A percentile compares a stretch with the other conserved stretches of the same genome.
These are phyloP conservation scores for Yarrowia osloensis DNA, from an alignment of 805 yeast genomes.

Conservation along the genomic window DNA sequence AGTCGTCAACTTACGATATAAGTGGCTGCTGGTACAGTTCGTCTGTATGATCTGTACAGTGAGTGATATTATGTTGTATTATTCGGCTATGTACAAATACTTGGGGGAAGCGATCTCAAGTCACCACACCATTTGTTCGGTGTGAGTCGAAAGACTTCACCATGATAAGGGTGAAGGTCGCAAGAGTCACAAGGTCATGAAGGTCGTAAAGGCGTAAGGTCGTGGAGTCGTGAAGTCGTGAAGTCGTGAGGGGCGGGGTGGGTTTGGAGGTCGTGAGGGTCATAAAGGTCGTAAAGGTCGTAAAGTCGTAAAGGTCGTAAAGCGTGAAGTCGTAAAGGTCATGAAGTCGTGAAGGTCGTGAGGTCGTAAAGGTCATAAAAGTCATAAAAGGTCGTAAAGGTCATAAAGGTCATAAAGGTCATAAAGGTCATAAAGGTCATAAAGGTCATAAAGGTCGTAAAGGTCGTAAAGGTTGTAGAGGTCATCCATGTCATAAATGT, in stretches of 20 bases:
- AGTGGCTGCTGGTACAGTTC: too few species aligned
- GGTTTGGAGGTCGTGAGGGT: background rate
- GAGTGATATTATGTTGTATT: too few species aligned
- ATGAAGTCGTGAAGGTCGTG: background rate
- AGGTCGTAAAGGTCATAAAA: background rate
- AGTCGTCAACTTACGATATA: too few species aligned
- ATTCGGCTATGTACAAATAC: background rate
- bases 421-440: background rate
- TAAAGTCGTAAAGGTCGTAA: background rate
- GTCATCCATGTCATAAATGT: background rate
- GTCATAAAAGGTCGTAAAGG: background rate
- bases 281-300: background rate
- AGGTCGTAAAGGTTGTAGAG: background rate
- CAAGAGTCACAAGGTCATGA: too few species aligned
- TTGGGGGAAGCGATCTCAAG: too few species aligned
- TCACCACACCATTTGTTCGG: too few species aligned
- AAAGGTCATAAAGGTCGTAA: background rate
- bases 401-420: constrained; percentile 9
- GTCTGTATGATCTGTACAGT: too few species aligned
- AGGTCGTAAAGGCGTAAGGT: background rate
- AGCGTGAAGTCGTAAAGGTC: background rate
- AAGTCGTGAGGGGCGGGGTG: background rate
- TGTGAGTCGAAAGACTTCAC: too few species aligned
- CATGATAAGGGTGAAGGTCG: too few species aligned
- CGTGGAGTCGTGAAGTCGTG: background rate